Evolutionary conservation across 2,329 filamentous ascomycete genomes (phyloP).

Genomic region (Eurotiales sp.): DNA sequence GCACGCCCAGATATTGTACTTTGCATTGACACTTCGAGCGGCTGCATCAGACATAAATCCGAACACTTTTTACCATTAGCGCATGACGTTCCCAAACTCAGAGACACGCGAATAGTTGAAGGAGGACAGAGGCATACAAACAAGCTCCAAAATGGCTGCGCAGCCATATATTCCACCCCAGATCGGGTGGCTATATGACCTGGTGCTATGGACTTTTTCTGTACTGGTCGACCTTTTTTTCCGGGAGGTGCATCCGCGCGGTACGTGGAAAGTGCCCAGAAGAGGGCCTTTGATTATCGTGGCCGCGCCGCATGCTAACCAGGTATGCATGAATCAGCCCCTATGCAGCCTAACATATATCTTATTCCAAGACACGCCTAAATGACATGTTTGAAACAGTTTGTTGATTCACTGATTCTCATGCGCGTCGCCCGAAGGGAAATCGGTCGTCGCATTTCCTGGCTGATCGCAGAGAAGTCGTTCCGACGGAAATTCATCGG

Average conservation of each 20-base stretch:
- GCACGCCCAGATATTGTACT: background rate
- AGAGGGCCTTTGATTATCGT: constrained; percentile 90
- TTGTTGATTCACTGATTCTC: constrained; percentile 90
- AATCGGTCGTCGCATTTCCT: constrained; percentile 81
- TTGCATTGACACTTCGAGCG: too few species aligned
- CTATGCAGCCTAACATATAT: too few species aligned
- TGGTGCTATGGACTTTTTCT: constrained; percentile 49
- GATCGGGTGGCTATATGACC: constrained; percentile 49
- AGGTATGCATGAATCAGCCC: constrained; percentile 65
- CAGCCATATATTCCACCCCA: constrained; percentile 40
- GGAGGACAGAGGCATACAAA: background rate
- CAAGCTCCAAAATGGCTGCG: constrained; percentile 20
- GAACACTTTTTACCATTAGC: too few species aligned
- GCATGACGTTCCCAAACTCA: too few species aligned
- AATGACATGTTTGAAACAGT: constrained; percentile 52
- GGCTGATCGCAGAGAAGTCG: constrained; percentile 92
- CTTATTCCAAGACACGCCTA: constrained; percentile 12
- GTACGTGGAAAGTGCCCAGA: constrained; percentile 90
- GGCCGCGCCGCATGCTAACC: constrained; percentile 93
- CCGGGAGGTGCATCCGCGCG: constrained; percentile 90
- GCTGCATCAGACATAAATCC: too few species aligned
- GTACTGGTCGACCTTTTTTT: constrained; percentile 94
- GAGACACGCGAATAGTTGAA: background rate
- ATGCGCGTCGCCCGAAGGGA: constrained; percentile 87
- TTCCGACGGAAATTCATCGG: constrained; percentile 89